Percentiles rank a stretch among this genome's conserved stretches.
Evolutionary conservation across 2,329 filamentous ascomycete species (phyloP).

Genomic region (Berkeleyomyces basicola): DNA sequence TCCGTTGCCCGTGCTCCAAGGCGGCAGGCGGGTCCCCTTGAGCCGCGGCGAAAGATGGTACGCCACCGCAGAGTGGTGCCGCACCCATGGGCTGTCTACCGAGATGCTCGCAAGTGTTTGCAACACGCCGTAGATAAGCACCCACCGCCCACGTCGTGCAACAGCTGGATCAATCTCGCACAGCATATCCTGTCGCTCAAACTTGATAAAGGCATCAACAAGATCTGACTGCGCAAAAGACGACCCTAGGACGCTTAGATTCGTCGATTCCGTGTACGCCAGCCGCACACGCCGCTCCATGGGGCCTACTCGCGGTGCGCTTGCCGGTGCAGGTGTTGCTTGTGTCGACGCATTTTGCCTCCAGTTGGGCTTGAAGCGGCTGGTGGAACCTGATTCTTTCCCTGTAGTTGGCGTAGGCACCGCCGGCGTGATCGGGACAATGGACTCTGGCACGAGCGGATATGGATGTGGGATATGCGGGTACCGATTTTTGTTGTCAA

Average conservation of each 20-base stretch:
- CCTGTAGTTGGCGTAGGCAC: not conserved
- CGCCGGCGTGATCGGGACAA: slow-evolving; percentile 19
- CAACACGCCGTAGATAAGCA: slow-evolving; percentile 42
- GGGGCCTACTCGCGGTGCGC: slow-evolving; percentile 17
- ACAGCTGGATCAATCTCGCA: slow-evolving; percentile 35
- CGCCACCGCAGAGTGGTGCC: slow-evolving; percentile 33
- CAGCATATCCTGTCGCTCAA: slow-evolving; percentile 37
- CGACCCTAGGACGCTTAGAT: slow-evolving; percentile 38
- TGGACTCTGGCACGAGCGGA: slow-evolving; percentile 42
- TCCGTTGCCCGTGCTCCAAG: slow-evolving; percentile 29
- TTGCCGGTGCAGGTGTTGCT: not conserved
- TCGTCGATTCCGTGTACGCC: slow-evolving; percentile 43
- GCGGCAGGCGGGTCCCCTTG: slow-evolving; percentile 33
- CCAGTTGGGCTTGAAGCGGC: slow-evolving; percentile 16
- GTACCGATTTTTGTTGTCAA: slow-evolving; percentile 44
- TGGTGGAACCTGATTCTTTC: slow-evolving; percentile 5
- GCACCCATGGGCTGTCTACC: slow-evolving; percentile 37
- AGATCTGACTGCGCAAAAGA: slow-evolving; percentile 35
- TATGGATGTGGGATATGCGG: slow-evolving; percentile 53
- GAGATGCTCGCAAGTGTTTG: slow-evolving; percentile 43
- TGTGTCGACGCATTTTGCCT: slow-evolving; percentile 14
- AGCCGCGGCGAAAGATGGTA: slow-evolving; percentile 42
- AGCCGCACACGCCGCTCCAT: slow-evolving; percentile 36
- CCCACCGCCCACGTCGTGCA: slow-evolving; percentile 43
- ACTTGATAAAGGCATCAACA: slow-evolving; percentile 37